Base-by-base conservation (phyloP, 2,329 filamentous ascomycete genomes). In the Corinectria fuckeliana region DNA sequence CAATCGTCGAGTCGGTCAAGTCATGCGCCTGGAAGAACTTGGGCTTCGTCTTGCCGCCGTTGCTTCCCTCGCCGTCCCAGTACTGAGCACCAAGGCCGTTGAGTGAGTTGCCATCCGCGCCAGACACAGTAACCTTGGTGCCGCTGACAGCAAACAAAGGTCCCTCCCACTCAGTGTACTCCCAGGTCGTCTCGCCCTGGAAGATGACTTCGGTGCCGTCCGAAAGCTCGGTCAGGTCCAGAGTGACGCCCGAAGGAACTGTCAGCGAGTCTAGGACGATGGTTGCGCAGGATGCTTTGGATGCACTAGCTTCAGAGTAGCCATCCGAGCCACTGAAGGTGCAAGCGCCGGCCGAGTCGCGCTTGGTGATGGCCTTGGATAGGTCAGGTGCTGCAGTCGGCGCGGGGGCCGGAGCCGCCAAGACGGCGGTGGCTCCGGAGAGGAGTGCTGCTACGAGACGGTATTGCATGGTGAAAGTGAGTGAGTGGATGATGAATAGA, bases 11-110 rank as follows among this genome's bases (percentile, higher is more conserved):
- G 16, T 48, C 42, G 42, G 56, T 53, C 49, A 53, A 13, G 26
- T 58, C 56, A 34, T 58, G 56, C 25, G 56, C 56, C 49, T 58
- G 56, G 26, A 58, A 58, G 26, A 58, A 58, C 56, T 58, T 58
- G 42, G 56, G 56, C 56, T 58, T 58, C 11, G 56, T 58, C 49
- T 52, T 53, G 49, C 56, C 56, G n/a, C 56, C 56, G 34, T 58
- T 58, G 42, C 56, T 58, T 11, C 56, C 56, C 56, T 58, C 56
- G 13, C 56, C 49, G 13, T 58, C 56, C 56, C 56, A 58, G 49
- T 50, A 58, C 20, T 48, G 26, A 13, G 56, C 49, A 5, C 56
- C 56, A 16, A 52, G 48, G 11, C 56, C 56, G 34, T 58, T 58
- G 1, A 58, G 26, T 4, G 56, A 58, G 34, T 20, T 32, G n/a